Base-by-base conservation (phyloP, 768 basidiomycete genomes). In the Cantharellus anzutake region DNA sequence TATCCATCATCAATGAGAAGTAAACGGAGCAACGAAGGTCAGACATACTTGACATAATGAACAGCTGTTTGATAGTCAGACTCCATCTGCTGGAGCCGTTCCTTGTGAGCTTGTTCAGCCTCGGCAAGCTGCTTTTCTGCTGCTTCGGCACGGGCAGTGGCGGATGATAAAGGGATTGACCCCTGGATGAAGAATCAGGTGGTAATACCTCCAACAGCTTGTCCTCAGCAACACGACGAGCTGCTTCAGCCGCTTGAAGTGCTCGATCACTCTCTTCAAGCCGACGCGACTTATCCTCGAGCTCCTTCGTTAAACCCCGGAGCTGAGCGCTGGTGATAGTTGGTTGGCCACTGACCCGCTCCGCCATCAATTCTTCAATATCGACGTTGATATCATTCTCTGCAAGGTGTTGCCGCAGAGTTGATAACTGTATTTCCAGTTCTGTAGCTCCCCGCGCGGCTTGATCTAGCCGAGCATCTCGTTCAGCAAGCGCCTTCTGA, bases 51-150 rank as follows among this genome's bases (percentile, higher is more conserved):
- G 65, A 97, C 92, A 71, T 96, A 97, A 68, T 91, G 86, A 59
- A 98, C 93, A 11, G 96, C 94, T 57, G 93, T 80, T 67, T 92
- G 86, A 70, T 99, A 98, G 67, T 97, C 94, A 53, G 86, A 81
- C 71, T 98, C 93, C 71, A 98, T 80, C 68, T 92, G 86, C 65
- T 82, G 80, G 72, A 93, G 78, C 60, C 86, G 80, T 34, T 79
- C 75, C 70, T 85, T 85, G 70, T 90, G 87, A 63, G 74, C 77
- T 61, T 78, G 76, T 68, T 91, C 89, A 38, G 81, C 80, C 68
- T 89, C 86, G 57, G 82, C 82, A 61, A 88, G 75, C 68, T 81
- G 85, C 60, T 76, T 79, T 69, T 92, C 88, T n/a, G 78, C 76
- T 64, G 86, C 86, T 50, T 73, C 73, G 56, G 77, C 78, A 20